Conservation (phyloP, 495 filamentous ascomycete species). For the Xylaria nigripes region DNA sequence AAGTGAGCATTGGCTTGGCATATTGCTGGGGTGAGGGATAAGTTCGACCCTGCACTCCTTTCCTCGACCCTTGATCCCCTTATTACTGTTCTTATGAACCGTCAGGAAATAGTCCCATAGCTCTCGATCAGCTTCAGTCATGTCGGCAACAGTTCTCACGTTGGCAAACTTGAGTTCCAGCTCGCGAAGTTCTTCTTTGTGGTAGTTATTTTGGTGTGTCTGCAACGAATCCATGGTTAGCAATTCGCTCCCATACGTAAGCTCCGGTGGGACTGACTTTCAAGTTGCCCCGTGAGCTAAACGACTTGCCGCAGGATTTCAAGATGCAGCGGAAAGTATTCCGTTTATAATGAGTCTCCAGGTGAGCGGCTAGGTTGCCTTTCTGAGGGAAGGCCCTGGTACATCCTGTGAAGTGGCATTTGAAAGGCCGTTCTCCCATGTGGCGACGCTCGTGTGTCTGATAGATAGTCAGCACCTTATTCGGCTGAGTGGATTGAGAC, state of each 20-base stretch:
- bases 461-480: conserved; percentile 8
- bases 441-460: conserved; percentile 81
- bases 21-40: conserved; percentile 11
- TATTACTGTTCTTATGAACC: conserved; percentile 90
- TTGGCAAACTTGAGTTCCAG: conserved; percentile 67
- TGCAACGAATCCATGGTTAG: conserved; percentile 24
- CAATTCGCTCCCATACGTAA: background rate
- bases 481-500: background rate
- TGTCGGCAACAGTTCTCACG: conserved; percentile 51
- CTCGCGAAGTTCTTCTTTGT: conserved; percentile 59
- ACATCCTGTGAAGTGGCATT: conserved; percentile 60
- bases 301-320: conserved; percentile 74
- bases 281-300: conserved; percentile 82
- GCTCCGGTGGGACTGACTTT: conserved; percentile 49
- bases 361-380: conserved; percentile 81
- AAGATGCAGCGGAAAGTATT: conserved; percentile 78
- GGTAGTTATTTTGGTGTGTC: conserved; percentile 94
- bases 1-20: conserved; percentile 14
- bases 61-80: conserved; percentile 88
- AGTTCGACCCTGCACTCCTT: conserved; percentile 58
- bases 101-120: conserved; percentile 80
- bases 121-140: conserved; percentile 62
- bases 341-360: conserved; percentile 65
- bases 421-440: conserved; percentile 75
- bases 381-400: conserved; percentile 76